phyloP scores from a whole-genome alignment of 2,329 filamentous ascomycete genomes.

The Colletotrichum cereale region DNA sequence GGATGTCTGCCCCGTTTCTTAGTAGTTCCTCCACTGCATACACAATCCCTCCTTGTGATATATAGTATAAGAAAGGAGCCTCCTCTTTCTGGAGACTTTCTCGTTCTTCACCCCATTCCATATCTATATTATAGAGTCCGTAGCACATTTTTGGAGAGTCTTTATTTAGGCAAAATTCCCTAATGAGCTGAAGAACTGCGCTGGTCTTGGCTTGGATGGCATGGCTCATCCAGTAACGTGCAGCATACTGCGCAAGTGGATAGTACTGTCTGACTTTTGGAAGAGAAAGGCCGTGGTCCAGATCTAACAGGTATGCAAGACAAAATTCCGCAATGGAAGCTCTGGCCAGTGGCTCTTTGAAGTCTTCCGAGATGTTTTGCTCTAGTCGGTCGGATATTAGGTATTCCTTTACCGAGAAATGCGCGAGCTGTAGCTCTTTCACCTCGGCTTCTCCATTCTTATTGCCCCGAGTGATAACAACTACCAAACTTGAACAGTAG shows the following conservation, averaged over 20 bases:
- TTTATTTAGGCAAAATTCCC: neutral
- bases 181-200: neutral
- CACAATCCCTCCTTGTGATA: neutral
- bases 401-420: slow-evolving; percentile 46
- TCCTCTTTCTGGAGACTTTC: too few relatives aligned
- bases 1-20: slow-evolving; percentile 25
- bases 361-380: neutral
- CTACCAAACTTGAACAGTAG: slow-evolving; percentile 40
- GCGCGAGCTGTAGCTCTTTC: slow-evolving; percentile 43
- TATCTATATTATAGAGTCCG: neutral
- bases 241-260: slow-evolving; percentile 40
- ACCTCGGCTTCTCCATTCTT: neutral
- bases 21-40: slow-evolving; percentile 8
- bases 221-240: slow-evolving; percentile 40
- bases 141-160: neutral
- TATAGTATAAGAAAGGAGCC: neutral
- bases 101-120: neutral
- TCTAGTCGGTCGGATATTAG: slow-evolving; percentile 24
- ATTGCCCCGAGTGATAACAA: slow-evolving; percentile 35
- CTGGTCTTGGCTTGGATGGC: neutral
- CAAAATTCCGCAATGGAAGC: neutral
- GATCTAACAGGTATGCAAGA: slow-evolving; percentile 7
- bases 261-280: neutral
- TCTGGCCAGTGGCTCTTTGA: neutral
- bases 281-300: neutral